Percentiles rank a stretch among this genome's conserved stretches.
Conservation (phyloP, 2,329 filamentous ascomycete species). For the Alternaria triticimaculans region DNA sequence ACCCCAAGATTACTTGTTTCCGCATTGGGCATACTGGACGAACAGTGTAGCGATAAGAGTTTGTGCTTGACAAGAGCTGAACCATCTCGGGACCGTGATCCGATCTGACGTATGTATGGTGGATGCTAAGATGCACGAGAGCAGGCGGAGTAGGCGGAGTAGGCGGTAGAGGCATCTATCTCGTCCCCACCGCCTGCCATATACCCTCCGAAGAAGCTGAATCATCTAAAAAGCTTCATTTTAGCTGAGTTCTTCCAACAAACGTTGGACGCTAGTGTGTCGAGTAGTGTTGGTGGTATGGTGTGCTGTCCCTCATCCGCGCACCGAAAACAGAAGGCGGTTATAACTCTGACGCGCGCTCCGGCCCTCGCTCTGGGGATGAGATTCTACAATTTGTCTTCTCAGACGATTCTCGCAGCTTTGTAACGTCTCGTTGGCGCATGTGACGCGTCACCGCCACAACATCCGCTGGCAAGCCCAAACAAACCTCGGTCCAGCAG, state of each 20-base stretch:
- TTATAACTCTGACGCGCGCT: background rate
- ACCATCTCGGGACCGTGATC: conserved; percentile 17
- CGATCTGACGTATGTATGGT: conserved; percentile 19
- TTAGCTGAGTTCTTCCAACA: background rate
- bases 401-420: background rate
- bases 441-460: background rate
- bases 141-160: conserved; percentile 4
- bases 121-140: conserved; percentile 9
- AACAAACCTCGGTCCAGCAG: background rate
- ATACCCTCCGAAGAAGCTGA: background rate
- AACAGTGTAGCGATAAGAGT: conserved; percentile 1
- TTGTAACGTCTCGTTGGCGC: background rate
- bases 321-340: background rate
- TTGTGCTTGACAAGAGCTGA: conserved; percentile 14
- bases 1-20: conserved; percentile 22
- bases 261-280: too few relatives aligned
- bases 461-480: background rate
- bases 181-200: background rate
- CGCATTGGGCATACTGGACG: conserved; percentile 16
- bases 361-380: background rate
- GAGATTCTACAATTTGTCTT: background rate
- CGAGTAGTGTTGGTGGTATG: background rate
- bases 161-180: background rate
- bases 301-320: background rate
- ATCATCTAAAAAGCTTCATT: background rate